Evolutionary conservation across 495 filamentous ascomycete genomes (phyloP), one percentile per base, ranked within the genome.

Genomic region (Xylaria scruposa): DNA sequence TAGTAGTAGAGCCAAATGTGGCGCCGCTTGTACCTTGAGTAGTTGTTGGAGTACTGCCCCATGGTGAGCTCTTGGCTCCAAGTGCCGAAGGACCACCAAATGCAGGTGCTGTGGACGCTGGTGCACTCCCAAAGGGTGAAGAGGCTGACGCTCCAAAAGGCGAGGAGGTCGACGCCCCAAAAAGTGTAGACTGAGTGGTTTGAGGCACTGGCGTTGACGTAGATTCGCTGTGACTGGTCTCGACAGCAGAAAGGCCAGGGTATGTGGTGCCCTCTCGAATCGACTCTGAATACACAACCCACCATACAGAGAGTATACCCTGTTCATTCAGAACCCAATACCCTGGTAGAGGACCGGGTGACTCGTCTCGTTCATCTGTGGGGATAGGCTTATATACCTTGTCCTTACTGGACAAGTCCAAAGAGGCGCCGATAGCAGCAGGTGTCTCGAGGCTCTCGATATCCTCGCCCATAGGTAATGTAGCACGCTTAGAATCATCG

Each of bases 301-400:
- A 97, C 97, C 97, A 99, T 24, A 90, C 85, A 29, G 86, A 87
- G 9, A 99, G 84, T 12, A 97, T 83, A 38, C 96, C 96, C 74
- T 98, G 93, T 77, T 97, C 89, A 71, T 96, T 98, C 4, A 99
- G 85, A 42, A 95, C 87, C 84, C 97, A 89, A 17, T 97, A 79
- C 3, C 91, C 94, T 2, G 97, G 97, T n/a, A 97, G 79, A 19
- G 97, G 96, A 2, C 91, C 91, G 15, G 89, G 86, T 3, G 94
- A 95, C 49, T 84, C 81, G 66, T 95, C 89, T 15, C 88, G 80
- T 59, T 94, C 91, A 73, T 94, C 93, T 13, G 87, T 88, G 4
- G 90, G 88, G 68, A 97, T 91, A 6, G 97, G 97, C 70, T 90
- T 87, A 54, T 86, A 79, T 3, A 97, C 92, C 71, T 88, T 93